Evolutionary conservation across 805 yeast genomes (phyloP).

Genomic region (Wickerhamiella australiensis): DNA sequence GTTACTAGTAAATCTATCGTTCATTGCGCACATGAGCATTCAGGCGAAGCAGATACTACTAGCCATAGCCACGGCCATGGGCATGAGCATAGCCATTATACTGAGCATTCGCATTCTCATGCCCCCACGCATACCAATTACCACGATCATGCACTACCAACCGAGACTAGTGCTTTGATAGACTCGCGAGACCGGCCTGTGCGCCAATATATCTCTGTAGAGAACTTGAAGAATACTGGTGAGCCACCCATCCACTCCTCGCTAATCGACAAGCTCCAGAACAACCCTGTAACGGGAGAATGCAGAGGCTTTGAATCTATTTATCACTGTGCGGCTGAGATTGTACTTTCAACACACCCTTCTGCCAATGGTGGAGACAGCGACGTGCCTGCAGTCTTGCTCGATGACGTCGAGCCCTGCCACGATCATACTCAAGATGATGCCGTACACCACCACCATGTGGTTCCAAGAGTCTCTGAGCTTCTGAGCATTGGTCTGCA

Average conservation of each 20-base stretch:
- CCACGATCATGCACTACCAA: neutral
- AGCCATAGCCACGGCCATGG: conserved; percentile 17
- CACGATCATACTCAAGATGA: conserved; percentile 19
- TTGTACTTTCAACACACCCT: neutral
- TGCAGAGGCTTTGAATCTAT: conserved; percentile 16
- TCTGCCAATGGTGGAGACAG: neutral
- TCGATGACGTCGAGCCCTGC: neutral
- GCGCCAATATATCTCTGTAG: neutral
- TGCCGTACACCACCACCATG: conserved; percentile 57
- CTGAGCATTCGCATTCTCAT: neutral
- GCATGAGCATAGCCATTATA: neutral
- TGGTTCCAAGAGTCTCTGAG: conserved; percentile 63
- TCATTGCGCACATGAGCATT: conserved; percentile 59
- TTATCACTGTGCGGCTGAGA: conserved; percentile 14
- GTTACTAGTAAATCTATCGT: conserved; percentile 71
- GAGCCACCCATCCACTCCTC: neutral
- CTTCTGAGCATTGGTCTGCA: conserved; percentile 82
- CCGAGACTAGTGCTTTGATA: neutral
- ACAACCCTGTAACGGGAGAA: conserved; percentile 8
- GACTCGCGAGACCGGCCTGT: neutral
- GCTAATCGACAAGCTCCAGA: conserved; percentile 8
- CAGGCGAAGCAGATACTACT: conserved; percentile 13
- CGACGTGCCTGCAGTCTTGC: neutral
- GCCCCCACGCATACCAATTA: neutral
- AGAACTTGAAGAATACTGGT: neutral